Base-by-base conservation (phyloP, 768 basidiomycete genomes). In the Mycena albidolilacea region DNA sequence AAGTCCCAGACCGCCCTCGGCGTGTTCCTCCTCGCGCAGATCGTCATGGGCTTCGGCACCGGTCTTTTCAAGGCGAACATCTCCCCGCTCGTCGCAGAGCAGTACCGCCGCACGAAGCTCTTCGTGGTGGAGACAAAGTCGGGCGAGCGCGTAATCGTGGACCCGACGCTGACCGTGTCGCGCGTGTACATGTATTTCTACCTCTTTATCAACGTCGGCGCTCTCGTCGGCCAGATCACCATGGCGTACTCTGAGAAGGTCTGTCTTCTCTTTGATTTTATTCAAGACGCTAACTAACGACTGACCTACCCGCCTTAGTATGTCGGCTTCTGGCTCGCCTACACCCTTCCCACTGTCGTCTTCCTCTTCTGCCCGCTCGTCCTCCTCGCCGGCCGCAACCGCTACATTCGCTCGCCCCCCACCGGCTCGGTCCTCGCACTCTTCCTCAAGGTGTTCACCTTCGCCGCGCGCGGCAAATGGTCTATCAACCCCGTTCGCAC, bases 61-160 rank as follows among this genome's bases (percentile, higher is more conserved):
- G 93, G 93, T 7, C 83, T 90, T 23, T 93, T 95, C 88, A 94
- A 95, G 81, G 81, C 90, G 0, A 95, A 94, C 80, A 90, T 95
- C 72, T 92, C 91, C 0, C 94, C 94, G 5, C 84, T 95, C 77
- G 86, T 95, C 41, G 94, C 94, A 4, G 94, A 95, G 78, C 94
- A 95, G 77, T 92, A 92, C 78, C 86, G 81, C 66, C 84, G 86
- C 57, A 89, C 87, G 15, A 85, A 84, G 72, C 83, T 85, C 17
- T 93, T 90, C 79, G 81, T 93, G 55, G 50, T 77, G 6, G 86
- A 84, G 10, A 87, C 85, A 0, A 85, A 83, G 64, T 81, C 69
- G 38, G 94, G 94, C 38, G 92, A 94, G 78, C 84, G 90, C 19
- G 93, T 95, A 59, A 90, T 95, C 71, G 89, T 95, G 38, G 94